Evolutionary conservation across 2,329 filamentous ascomycete genomes (phyloP).

Genomic region (Xylaria digitata): DNA sequence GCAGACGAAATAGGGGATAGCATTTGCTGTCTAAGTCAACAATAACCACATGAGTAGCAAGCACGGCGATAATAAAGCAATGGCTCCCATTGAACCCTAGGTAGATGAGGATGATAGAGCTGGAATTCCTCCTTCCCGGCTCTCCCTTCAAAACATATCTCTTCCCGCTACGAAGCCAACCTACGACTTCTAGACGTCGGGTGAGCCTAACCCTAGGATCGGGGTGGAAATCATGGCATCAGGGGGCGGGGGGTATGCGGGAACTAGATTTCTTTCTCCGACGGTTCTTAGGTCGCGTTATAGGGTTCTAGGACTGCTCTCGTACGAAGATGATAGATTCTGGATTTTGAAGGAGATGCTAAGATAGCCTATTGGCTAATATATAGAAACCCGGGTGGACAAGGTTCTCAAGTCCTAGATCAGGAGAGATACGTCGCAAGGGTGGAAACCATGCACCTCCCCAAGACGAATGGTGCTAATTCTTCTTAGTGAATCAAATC

Average conservation of each 20-base stretch:
- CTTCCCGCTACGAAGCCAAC: slow-evolving; percentile 60
- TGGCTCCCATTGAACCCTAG: neutral
- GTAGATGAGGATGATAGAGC: slow-evolving; percentile 1
- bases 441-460: slow-evolving; percentile 62
- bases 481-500: slow-evolving; percentile 55
- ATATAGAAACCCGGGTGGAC: slow-evolving; percentile 50
- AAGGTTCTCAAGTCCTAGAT: slow-evolving; percentile 51
- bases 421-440: slow-evolving; percentile 45
- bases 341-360: neutral
- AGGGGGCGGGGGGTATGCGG: slow-evolving; percentile 52
- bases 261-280: slow-evolving; percentile 62
- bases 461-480: slow-evolving; percentile 60
- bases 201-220: slow-evolving; percentile 57
- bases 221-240: slow-evolving; percentile 55
- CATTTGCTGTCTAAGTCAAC: slow-evolving; percentile 2
- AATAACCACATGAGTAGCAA: neutral
- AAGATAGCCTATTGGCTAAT: neutral
- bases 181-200: slow-evolving; percentile 64
- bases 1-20: neutral
- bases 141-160: slow-evolving; percentile 53
- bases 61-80: slow-evolving; percentile 11
- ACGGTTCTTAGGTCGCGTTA: slow-evolving; percentile 60
- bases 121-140: neutral
- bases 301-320: slow-evolving; percentile 62
- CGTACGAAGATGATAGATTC: slow-evolving; percentile 29